Evolutionary conservation across 345 rosid genomes (phyloP).

Genomic region (Sisymbrium altissimum): DNA sequence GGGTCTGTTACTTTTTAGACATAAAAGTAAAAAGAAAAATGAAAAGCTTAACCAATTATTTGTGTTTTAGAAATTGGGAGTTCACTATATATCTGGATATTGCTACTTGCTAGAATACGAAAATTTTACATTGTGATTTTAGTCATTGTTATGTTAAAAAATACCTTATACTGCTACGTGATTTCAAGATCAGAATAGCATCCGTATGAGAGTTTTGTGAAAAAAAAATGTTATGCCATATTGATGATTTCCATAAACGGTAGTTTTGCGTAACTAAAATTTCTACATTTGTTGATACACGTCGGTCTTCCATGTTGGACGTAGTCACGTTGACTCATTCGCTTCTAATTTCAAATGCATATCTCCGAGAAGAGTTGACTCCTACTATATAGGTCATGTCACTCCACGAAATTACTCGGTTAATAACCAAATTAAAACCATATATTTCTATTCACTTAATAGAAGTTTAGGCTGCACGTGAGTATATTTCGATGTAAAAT

Average conservation of each 20-base stretch:
- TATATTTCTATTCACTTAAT: neutral
- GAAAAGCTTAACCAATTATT: neutral
- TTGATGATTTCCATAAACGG: neutral
- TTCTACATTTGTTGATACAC: neutral
- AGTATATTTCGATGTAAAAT: neutral
- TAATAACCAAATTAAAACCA: neutral
- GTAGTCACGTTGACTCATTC: slow-evolving; percentile 23
- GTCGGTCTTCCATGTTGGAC: neutral
- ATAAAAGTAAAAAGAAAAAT: neutral
- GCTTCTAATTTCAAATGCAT: neutral
- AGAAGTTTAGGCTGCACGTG: neutral
- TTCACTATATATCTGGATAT: neutral
- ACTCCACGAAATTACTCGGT: neutral
- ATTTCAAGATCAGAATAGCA: neutral
- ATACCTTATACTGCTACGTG: neutral
- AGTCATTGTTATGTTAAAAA: neutral
- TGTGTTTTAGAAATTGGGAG: neutral
- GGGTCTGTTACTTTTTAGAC: neutral
- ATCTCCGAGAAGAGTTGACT: neutral
- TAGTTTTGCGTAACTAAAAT: neutral
- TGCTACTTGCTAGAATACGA: neutral
- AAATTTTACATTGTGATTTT: neutral
- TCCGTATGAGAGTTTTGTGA: neutral
- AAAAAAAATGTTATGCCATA: neutral
- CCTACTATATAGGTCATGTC: neutral